Evolutionary conservation across 108 stramenopile genomes (phyloP), one percentile per base, ranked within the genome.

Genomic region (Pseudonitzschia delicatissima): DNA sequence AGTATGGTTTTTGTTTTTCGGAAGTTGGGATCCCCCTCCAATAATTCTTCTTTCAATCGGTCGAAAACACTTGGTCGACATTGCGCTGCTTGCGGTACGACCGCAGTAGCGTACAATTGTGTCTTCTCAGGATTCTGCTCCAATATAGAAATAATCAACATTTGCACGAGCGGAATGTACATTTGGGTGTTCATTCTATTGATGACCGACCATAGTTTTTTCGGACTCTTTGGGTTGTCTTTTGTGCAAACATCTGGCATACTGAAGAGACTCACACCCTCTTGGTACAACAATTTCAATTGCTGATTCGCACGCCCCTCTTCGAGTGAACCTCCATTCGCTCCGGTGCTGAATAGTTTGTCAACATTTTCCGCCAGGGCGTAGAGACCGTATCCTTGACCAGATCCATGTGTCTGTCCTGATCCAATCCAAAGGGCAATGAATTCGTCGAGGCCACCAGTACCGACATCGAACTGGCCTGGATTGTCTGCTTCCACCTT

Each of bases 351-450:
- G 65, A 93, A 89, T 0, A 57, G 13, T 7, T 64, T 49, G 15
- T 66, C 85, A 5, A 67, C 74, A 28, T 63, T 42, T 64, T 93
- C 82, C 2, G 92, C 69, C 59, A 86, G 53, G 6, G 80, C 86
- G 47, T 93, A 93, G 13, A 90, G 77, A 69, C 81, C 72, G 67
- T 82, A 70, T 11, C 91, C 91, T 35, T 81, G 67, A 11, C 67
- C 44, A 0, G 79, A 79, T 26, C 64, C 87, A n/a, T 69, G 67
- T 1, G 73, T 70, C 55, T 88, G 85, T 31, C 71, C 80, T 20
- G 73, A 76, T 29, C 89, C 92, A 23, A 93, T 76, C 77, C 86
- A 93, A 3, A 90, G 64, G 17, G 88, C 88, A 45, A 93, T 90
- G 67, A 93, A 90, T 34, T 86, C 79, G 51, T 93, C 92, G 18